Conservation (phyloP, 192 early-diverging fungal genomes). For the Coemansia sp. region DNA sequence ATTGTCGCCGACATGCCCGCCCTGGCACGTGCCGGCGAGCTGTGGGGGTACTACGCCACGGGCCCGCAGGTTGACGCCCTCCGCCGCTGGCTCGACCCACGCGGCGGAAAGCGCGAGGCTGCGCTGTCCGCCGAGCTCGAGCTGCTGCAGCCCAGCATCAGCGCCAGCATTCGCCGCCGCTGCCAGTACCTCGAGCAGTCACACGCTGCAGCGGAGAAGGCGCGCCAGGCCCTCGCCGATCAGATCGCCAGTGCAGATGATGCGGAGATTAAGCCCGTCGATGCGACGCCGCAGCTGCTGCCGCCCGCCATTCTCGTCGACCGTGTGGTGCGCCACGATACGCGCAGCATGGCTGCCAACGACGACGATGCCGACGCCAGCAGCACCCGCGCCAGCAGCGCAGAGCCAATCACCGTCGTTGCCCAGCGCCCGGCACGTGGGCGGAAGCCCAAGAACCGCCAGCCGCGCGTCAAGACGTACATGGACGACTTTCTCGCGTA, state of each 20-base stretch:
- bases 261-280: constrained; percentile 14
- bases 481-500: constrained; percentile 40
- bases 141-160: constrained; percentile 46
- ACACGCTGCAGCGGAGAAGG: constrained; percentile 16
- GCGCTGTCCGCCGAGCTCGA: constrained; percentile 61
- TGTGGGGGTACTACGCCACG: constrained; percentile 57
- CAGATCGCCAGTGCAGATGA: constrained; percentile 16
- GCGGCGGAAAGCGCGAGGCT: constrained; percentile 70
- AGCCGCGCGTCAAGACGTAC: constrained; percentile 8
- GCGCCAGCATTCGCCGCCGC: constrained; percentile 59
- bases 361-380: not conserved
- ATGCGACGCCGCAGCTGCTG: constrained; percentile 18
- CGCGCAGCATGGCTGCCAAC: not conserved
- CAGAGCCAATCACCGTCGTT: constrained; percentile 18
- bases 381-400: constrained; percentile 44
- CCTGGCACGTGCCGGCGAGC: constrained; percentile 10
- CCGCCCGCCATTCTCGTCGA: constrained; percentile 27
- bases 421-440: constrained; percentile 24
- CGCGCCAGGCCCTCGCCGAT: constrained; percentile 31
- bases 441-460: constrained; percentile 25
- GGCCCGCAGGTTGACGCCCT: constrained; percentile 66
- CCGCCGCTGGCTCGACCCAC: constrained; percentile 71
- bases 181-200: constrained; percentile 45
- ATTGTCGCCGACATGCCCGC: constrained; percentile 5
- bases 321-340: not conserved